These are phyloP conservation scores for Aspergillus sp. DNA, from an alignment of 2,329 filamentous ascomycete species.

Conservation along the genomic window DNA sequence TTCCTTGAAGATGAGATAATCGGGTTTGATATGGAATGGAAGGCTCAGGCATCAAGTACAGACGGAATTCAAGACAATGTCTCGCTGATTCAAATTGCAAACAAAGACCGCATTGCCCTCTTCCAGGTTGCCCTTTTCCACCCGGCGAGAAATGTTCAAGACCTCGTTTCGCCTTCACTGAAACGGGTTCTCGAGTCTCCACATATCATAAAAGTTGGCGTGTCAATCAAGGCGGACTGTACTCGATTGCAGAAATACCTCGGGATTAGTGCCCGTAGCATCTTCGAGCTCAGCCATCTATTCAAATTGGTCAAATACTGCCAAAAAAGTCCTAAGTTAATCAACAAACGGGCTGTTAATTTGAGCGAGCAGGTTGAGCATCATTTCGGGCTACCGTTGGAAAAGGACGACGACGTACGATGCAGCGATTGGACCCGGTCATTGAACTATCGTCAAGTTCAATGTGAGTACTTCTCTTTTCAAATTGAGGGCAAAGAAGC, in stretches of 20 bases:
- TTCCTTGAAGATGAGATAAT: constrained; percentile 67
- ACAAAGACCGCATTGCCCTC: constrained; percentile 68
- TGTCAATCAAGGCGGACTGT: constrained; percentile 67
- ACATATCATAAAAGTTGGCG: constrained; percentile 68
- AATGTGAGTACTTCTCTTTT: constrained; percentile 52
- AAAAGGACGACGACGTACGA: constrained; percentile 66
- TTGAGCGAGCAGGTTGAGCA: constrained; percentile 68
- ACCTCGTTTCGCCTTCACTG: constrained; percentile 67
- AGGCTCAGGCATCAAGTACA: constrained; percentile 43
- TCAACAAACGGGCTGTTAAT: constrained; percentile 64
- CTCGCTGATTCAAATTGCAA: constrained; percentile 78
- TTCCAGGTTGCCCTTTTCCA: constrained; percentile 72
- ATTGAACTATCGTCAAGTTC: constrained; percentile 61
- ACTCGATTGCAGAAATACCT: constrained; percentile 65
- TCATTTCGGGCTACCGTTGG: constrained; percentile 67
- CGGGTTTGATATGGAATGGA: constrained; percentile 92
- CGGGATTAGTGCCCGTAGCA: constrained; percentile 57
- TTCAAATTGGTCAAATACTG: constrained; percentile 72
- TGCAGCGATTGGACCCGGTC: constrained; percentile 67
- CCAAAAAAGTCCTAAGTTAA: constrained; percentile 46
- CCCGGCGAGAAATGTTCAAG: constrained; percentile 33
- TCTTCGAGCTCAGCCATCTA: constrained; percentile 79
- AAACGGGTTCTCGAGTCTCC: constrained; percentile 67
- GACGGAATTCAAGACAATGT: constrained; percentile 62
- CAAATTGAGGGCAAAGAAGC: constrained; percentile 16